Evolutionary conservation across 2,329 filamentous ascomycete genomes (phyloP), one percentile per base, ranked within the genome.

Genomic region (Penicillium sp.): DNA sequence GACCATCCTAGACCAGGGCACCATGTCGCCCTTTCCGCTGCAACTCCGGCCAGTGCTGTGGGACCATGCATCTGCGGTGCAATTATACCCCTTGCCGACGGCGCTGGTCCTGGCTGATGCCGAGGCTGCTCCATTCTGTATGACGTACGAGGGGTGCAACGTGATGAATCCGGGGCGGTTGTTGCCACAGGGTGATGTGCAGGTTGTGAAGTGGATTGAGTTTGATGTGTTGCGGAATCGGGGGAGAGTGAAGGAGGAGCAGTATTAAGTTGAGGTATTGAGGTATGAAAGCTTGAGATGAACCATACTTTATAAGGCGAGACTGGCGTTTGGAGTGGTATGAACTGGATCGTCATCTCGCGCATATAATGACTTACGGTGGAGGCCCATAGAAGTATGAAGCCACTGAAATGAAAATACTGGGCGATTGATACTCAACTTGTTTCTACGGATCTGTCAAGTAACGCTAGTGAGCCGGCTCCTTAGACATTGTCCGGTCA

Each of bases 121-220:
- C 0, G 91, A 93, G 43, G 88, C 89, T 10, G 88, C 90, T 14
- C 84, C 92, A 0, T 99, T 96, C 71, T 90, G 89, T 55, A 81
- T 97, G 64, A 96, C 91, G 14, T 98, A 98, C 71, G 94, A 96
- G 76, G 94, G 93, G 0, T 98, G 95, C 71, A 91, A 95, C 78
- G 93, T 97, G 37, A 88, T 99, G 85, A 99, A 99, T 73, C 93
- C 95, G 0, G 92, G 92, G 5, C 83, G 84, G 51, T 76, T 99
- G 52, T 83, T 96, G 25, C 87, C 91, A 0, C 80, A 85, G 0
- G 89, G 88, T 0, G 83, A 88, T 55, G 85, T 86, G 63, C 87
- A 88, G 4, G 85, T 88, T 6, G 90, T 87, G 5, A 84, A 88
- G 63, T 98, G 95, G 94, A 83, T 94, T 1, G 95, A 98, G 78